Conservation (phyloP, 2,329 filamentous ascomycete species). For the Tolypocladium paradoxum region DNA sequence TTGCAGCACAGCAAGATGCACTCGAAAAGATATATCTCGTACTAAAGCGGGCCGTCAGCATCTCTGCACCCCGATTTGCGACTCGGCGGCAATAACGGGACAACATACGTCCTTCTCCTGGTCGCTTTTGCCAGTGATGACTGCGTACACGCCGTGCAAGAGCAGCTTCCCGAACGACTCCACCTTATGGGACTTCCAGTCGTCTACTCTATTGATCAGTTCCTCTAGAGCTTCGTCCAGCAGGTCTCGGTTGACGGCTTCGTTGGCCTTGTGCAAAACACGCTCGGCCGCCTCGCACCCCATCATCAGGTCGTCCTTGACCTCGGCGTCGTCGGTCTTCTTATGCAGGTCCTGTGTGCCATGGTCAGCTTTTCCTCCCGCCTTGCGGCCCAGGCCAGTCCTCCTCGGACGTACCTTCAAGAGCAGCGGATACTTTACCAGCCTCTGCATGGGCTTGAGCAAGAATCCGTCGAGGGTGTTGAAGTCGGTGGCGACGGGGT, state of each 20-base stretch:
- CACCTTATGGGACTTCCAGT: slow-evolving; percentile 91
- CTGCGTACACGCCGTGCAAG: slow-evolving; percentile 81
- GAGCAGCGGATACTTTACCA: slow-evolving; percentile 89
- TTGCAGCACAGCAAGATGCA: slow-evolving; percentile 95
- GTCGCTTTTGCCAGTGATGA: slow-evolving; percentile 81
- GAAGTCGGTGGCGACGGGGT: slow-evolving; percentile 73
- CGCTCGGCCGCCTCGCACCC: slow-evolving; percentile 77
- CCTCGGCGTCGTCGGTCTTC: slow-evolving; percentile 64
- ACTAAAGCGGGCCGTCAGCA: slow-evolving; percentile 40
- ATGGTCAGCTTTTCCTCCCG: not conserved
- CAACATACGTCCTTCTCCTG: slow-evolving; percentile 74
- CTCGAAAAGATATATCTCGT: slow-evolving; percentile 96
- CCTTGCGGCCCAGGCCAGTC: not conserved
- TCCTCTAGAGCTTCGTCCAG: slow-evolving; percentile 76
- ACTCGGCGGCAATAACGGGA: slow-evolving; percentile 6
- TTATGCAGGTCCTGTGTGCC: slow-evolving; percentile 64
- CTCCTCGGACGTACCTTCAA: slow-evolving; percentile 52
- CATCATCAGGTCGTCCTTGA: slow-evolving; percentile 58
- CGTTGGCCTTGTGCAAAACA: slow-evolving; percentile 76
- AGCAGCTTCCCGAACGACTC: slow-evolving; percentile 86
- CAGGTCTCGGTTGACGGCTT: slow-evolving; percentile 81
- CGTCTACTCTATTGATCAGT: slow-evolving; percentile 72
- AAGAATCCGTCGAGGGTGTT: slow-evolving; percentile 86
- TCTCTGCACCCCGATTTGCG: not conserved
- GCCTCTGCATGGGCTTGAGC: slow-evolving; percentile 89